Base-by-base conservation (phyloP, 202 grass and related monocot genomes). In the Hordeum pubiflorum region DNA sequence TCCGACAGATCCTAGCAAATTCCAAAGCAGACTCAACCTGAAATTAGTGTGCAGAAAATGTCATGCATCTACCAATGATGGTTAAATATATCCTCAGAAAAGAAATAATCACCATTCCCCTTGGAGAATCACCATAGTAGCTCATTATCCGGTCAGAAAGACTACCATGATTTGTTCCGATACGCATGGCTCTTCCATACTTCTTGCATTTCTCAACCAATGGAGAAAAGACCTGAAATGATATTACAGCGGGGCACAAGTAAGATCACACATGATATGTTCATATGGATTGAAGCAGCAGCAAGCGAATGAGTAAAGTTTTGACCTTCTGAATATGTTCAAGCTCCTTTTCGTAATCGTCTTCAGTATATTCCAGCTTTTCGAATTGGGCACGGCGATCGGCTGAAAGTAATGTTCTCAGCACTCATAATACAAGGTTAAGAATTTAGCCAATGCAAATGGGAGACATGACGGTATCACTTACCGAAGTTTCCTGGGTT, bases 61-160 rank as follows among this genome's bases (percentile, higher is more conserved):
- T 61, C 44, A 89, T 56, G 6, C 26, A 55, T 43, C 10, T 69
- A 17, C 27, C 24, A 63, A 37, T 68, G 43, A 10, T 68, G 9
- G 40, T 54, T 33, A 54, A 79, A 10, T 9, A 74, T 66, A 72
- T 72, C 31, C 1, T n/a, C 17, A 39, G 13, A 78, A 43, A 82
- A 44, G 27, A 79, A 69, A 74, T 63, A 79, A 69, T 90, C 64
- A 99, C 96, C 96, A 99, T 99, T 91, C 96, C 96, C 22, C 96
- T 82, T 48, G 96, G 96, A 88, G 96, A 99, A 89, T 99, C 96
- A 63, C 96, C 96, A 79, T 96, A 99, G 71, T 99, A 99, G 76
- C 96, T 99, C 96, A 99, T 99, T 79, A 99, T 99, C 67, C 96
- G 96, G 72, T 99, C 96, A 38, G 96, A 99, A 56, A 99, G 96